These are phyloP conservation scores for Gymnopilus dilepis DNA, from an alignment of 768 basidiomycete species.

Conservation along the genomic window DNA sequence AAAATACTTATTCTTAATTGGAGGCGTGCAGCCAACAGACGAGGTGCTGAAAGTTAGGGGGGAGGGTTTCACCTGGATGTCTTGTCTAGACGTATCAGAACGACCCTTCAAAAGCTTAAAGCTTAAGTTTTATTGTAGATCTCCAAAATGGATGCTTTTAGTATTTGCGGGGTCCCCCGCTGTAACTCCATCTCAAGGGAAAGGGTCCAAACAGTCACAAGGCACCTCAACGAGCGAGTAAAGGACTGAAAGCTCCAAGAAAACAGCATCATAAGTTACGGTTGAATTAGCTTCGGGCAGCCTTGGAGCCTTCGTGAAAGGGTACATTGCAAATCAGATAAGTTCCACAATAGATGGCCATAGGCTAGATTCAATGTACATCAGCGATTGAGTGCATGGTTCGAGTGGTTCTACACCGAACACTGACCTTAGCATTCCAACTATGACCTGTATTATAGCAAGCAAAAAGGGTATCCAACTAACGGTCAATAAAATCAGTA, in stretches of 20 bases:
- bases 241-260: not conserved
- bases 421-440: slow-evolving; percentile 46
- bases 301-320: too few relatives aligned
- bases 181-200: not conserved
- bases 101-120: not conserved
- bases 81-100: not conserved
- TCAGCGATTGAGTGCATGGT: not conserved
- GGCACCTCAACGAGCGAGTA: not conserved
- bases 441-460: slow-evolving; percentile 46
- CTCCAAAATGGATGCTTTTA: too few relatives aligned
- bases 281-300: not conserved
- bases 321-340: slow-evolving; percentile 25
- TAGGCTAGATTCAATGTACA: slow-evolving; percentile 30
- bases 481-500: not conserved
- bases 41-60: not conserved
- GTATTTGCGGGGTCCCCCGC: not conserved
- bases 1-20: too few relatives aligned
- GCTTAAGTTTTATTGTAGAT: not conserved
- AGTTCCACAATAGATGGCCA: slow-evolving; percentile 54
- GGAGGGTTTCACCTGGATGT: not conserved
- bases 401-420: not conserved
- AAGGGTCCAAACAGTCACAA: not conserved
- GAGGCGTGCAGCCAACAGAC: too few relatives aligned
- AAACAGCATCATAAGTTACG: not conserved
- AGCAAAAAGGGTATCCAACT: slow-evolving; percentile 55